Conservation (phyloP, 2,329 filamentous ascomycete genomes). For the Fusarium tupiense region DNA sequence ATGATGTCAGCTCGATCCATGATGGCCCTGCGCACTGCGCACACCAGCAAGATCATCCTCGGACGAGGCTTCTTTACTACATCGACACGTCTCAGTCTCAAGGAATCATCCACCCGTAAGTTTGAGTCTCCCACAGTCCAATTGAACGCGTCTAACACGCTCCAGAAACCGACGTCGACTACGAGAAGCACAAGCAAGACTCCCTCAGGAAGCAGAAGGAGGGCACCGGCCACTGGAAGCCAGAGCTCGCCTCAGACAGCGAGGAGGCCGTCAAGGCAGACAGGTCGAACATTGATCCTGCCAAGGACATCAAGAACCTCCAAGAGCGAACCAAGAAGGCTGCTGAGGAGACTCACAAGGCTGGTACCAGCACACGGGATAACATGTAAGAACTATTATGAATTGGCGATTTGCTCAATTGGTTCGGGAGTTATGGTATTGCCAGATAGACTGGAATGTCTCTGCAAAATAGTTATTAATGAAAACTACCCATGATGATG, state of each 20-base stretch:
- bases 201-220: slow-evolving; percentile 72
- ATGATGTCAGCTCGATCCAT: slow-evolving; percentile 41
- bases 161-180: slow-evolving; percentile 51
- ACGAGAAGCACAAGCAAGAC: slow-evolving; percentile 70
- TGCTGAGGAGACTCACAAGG: slow-evolving; percentile 58
- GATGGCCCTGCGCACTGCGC: slow-evolving; percentile 39
- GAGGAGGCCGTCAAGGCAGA: slow-evolving; percentile 82
- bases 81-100: slow-evolving; percentile 45
- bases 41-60: slow-evolving; percentile 33
- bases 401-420: slow-evolving; percentile 1
- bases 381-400: slow-evolving; percentile 47
- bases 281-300: slow-evolving; percentile 49
- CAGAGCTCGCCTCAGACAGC: slow-evolving; percentile 79
- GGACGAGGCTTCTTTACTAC: slow-evolving; percentile 43
- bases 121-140: background rate
- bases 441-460: slow-evolving; percentile 12
- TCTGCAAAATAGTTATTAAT: slow-evolving; percentile 23
- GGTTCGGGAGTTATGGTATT: slow-evolving; percentile 15
- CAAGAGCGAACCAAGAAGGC: slow-evolving; percentile 68
- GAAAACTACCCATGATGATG: slow-evolving; percentile 1
- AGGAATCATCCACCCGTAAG: slow-evolving; percentile 52
- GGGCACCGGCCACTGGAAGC: slow-evolving; percentile 79
- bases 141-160: slow-evolving; percentile 2
- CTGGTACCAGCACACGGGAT: slow-evolving; percentile 60
- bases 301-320: slow-evolving; percentile 58